Base-by-base conservation (phyloP, 1,284 basidiomycete genomes). In the Malassezia restricta region DNA sequence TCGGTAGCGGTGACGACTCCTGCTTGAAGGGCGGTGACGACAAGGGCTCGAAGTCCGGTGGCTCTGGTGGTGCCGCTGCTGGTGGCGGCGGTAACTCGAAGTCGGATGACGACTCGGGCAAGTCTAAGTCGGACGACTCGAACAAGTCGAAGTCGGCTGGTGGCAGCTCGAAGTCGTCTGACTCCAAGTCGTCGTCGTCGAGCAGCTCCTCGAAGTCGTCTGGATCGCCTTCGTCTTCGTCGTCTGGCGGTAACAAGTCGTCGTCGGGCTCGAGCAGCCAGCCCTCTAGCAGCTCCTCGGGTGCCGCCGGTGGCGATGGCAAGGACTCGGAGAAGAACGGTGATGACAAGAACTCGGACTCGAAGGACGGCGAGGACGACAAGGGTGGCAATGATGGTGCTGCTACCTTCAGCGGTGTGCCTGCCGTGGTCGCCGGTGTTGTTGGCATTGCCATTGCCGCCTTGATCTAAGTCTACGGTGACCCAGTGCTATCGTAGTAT, bases 401-500 rank as follows among this genome's bases (percentile, higher is more conserved):
- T 15, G 30, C 47, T 2, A 33, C 47, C 30, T 50, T 55, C 48
- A 43, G 42, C 31, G 53, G 53, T 43, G 30, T 55, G 20, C 53
- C 53, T 20, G 53, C 53, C 40, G 47, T 55, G 3, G 47, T 48
- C 33, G 53, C 53, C 31, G 53, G 53, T 32, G 48, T 55, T n/a
- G 53, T 55, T 17, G 53, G 53, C 32, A 43, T 47, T 17, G 53
- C 42, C 24, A 43, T 55, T 27, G 53, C 53, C 37, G 47, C 53
- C 33, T 47, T 55, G 30, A 55, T 55, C 39, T 55, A 55, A 54
- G 40, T 27, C 39, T 35, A 20, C 30, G 29, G 37, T 54, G 20
- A 24, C 20, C 14, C 47, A 30, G 8, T 9, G 45, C 28, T 46
- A 40, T 35, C n/a, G 33, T 35, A 11, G 33, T 35, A 35, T 11